These are phyloP conservation scores for Pichia sp. DNA, from an alignment of 1,139 yeast genomes.

Conservation along the genomic window DNA sequence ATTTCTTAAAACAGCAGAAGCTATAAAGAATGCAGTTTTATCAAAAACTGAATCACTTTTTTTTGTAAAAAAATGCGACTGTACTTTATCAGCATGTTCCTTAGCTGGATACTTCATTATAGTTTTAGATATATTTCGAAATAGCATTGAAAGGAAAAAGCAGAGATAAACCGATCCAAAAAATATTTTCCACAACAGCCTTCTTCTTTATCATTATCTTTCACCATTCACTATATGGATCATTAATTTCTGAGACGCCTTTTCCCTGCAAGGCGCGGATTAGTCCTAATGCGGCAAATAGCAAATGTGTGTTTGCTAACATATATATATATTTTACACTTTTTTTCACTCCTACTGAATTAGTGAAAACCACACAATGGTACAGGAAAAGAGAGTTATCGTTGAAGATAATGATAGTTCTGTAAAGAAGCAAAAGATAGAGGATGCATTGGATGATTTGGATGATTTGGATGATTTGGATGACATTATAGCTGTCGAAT, in stretches of 20 bases:
- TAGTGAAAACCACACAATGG: not conserved
- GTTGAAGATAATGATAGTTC: not conserved
- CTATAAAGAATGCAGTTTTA: slow-evolving; percentile 39
- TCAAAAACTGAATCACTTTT: slow-evolving; percentile 17
- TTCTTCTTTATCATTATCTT: not conserved
- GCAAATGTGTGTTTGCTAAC: not conserved
- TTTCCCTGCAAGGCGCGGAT: not conserved
- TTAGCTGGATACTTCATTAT: slow-evolving; percentile 64
- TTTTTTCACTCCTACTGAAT: not conserved
- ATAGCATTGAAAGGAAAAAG: not conserved
- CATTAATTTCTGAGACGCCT: not conserved
- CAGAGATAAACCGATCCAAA: too few relatives aligned
- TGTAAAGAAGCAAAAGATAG: not conserved
- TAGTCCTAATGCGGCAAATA: not conserved
- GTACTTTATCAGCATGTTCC: slow-evolving; percentile 53
- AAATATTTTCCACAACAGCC: too few relatives aligned
- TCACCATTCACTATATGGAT: too few relatives aligned
- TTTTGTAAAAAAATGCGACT: slow-evolving; percentile 35
- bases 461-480: slow-evolving; percentile 12
- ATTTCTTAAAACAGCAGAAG: slow-evolving; percentile 57
- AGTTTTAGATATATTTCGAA: not conserved
- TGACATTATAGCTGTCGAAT: not conserved
- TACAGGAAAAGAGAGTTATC: not conserved
- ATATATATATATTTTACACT: not conserved
- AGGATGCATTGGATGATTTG: slow-evolving; percentile 6